phyloP scores from a whole-genome alignment of 495 filamentous ascomycete species.

The Cercophora samala region DNA sequence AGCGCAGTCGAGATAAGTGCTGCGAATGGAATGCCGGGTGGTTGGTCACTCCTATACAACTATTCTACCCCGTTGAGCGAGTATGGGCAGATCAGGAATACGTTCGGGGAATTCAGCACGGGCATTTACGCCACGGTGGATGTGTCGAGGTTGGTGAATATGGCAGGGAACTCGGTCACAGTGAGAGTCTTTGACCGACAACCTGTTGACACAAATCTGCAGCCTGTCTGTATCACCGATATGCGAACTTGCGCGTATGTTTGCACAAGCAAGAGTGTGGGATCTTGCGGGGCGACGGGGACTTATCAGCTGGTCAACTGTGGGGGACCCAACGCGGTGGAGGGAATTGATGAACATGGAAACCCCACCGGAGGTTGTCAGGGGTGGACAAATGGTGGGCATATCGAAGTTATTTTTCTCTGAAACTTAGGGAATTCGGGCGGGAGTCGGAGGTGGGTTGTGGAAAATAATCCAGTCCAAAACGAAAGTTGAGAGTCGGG shows the following conservation, averaged over 20 bases:
- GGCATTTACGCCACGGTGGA: slow-evolving; percentile 33
- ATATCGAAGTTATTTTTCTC: slow-evolving; percentile 23
- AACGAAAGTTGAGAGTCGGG: not conserved
- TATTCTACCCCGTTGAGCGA: slow-evolving; percentile 26
- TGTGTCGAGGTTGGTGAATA: slow-evolving; percentile 39
- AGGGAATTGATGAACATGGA: slow-evolving; percentile 20
- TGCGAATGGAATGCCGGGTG: slow-evolving; percentile 29
- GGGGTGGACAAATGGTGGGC: slow-evolving; percentile 29
- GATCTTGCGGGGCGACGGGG: slow-evolving; percentile 25
- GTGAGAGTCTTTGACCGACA: slow-evolving; percentile 14
- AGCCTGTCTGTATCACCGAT: slow-evolving; percentile 21
- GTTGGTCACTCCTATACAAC: slow-evolving; percentile 32
- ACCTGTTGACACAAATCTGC: not conserved
- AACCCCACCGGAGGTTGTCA: slow-evolving; percentile 32
- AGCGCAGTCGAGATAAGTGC: slow-evolving; percentile 24
- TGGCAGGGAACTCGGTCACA: slow-evolving; percentile 36
- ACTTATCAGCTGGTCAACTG: slow-evolving; percentile 27
- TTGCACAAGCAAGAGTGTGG: slow-evolving; percentile 13
- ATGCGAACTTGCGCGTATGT: slow-evolving; percentile 25
- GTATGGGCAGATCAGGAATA: slow-evolving; percentile 38
- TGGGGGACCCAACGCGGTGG: slow-evolving; percentile 19
- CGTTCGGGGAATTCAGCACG: slow-evolving; percentile 39
- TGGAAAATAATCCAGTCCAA: not conserved
- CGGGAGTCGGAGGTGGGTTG: not conserved
- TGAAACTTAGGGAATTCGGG: slow-evolving; percentile 1